A percentile compares a stretch with the other conserved stretches of the same genome.
Evolutionary conservation across 768 basidiomycete genomes (phyloP).

Genomic region (Xerocomellus chrysenteron): DNA sequence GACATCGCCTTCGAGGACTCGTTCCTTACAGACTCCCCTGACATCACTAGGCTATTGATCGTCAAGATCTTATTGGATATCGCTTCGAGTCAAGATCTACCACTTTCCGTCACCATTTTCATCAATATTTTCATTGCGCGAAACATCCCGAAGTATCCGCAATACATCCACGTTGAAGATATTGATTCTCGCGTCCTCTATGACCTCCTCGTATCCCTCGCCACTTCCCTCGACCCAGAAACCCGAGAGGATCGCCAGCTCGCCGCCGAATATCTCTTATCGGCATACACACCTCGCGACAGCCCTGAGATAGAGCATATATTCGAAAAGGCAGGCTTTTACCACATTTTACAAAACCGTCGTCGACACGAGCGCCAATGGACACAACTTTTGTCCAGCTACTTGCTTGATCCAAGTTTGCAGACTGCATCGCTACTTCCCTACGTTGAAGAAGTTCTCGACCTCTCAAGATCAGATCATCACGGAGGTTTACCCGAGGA

Average conservation of each 20-base stretch:
- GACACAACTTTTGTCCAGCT: constrained; percentile 70
- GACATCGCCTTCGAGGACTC: constrained; percentile 95
- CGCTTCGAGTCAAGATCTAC: constrained; percentile 49
- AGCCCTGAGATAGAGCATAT: constrained; percentile 60
- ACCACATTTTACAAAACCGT: constrained; percentile 82
- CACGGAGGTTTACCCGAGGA: constrained; percentile 55
- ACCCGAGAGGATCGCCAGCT: constrained; percentile 94
- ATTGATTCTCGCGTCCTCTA: constrained; percentile 69
- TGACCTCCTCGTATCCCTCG: constrained; percentile 73
- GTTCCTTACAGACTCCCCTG: constrained; percentile 72
- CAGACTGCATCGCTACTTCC: constrained; percentile 59
- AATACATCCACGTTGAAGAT: constrained; percentile 52
- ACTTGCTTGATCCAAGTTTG: constrained; percentile 71
- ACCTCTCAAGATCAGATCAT: constrained; percentile 43
- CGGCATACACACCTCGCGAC: constrained; percentile 85
- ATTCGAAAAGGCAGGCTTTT: constrained; percentile 86
- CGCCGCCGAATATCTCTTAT: constrained; percentile 91
- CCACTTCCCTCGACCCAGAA: constrained; percentile 67
- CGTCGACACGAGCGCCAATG: constrained; percentile 75
- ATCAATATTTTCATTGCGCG: constrained; percentile 95
- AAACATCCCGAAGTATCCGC: constrained; percentile 95
- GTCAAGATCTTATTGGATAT: constrained; percentile 85
- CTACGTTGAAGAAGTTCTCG: constrained; percentile 63
- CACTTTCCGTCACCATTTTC: constrained; percentile 70
- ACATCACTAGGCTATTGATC: constrained; percentile 75